Evolutionary conservation across 139 green algal genomes (phyloP).

Genomic region (Coelastrella sp.): DNA sequence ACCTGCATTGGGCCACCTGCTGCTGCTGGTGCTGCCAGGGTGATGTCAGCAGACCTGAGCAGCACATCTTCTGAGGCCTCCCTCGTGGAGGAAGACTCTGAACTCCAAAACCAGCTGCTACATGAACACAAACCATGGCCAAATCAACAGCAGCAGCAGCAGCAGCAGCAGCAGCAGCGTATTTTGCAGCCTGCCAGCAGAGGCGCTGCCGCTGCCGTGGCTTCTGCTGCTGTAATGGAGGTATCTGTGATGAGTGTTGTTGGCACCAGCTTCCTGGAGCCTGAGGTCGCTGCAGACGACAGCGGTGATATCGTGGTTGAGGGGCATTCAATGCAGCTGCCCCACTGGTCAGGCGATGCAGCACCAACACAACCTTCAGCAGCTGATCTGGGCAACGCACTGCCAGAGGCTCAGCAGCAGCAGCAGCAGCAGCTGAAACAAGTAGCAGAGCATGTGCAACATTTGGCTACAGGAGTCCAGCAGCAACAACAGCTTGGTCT

Average conservation of each 20-base stretch:
- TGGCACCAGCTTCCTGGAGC: background rate
- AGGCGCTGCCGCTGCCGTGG: background rate
- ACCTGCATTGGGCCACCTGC: background rate
- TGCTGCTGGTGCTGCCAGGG: background rate
- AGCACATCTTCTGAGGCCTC: background rate
- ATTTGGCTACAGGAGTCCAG: background rate
- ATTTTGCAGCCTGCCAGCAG: slow-evolving; percentile 11
- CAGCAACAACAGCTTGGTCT: background rate
- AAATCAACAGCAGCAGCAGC: background rate
- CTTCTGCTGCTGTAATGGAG: background rate
- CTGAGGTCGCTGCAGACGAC: slow-evolving; percentile 2
- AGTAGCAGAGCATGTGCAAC: background rate
- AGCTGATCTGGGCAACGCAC: background rate
- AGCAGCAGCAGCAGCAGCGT: background rate
- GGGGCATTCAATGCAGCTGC: slow-evolving; percentile 31
- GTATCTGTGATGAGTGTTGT: background rate
- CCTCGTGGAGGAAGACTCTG: background rate
- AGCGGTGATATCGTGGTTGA: slow-evolving; percentile 37
- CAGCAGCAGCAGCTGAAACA: background rate
- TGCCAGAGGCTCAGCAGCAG: background rate
- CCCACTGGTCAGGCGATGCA: background rate
- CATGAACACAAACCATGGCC: background rate
- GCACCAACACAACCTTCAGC: slow-evolving; percentile 21
- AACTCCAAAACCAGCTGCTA: background rate
- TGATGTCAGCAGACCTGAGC: background rate